Evolutionary conservation across 345 rosid genomes (phyloP).

Genomic region (Brassica carinata): DNA sequence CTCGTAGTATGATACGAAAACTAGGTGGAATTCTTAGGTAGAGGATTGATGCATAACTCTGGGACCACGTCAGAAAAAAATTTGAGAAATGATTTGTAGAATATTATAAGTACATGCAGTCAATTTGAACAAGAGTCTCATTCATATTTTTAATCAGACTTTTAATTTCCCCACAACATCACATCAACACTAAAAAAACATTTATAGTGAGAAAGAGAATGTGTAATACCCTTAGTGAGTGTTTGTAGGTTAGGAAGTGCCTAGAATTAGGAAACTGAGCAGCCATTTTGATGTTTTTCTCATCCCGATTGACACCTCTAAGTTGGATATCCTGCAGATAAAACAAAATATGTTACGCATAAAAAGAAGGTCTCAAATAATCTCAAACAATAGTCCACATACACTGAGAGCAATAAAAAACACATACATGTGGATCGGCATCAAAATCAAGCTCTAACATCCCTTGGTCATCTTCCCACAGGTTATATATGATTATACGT

Average conservation of each 20-base stretch:
- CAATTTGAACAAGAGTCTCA: background rate
- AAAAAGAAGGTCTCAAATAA: background rate
- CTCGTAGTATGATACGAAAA: conserved; percentile 89
- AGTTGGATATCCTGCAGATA: conserved; percentile 89
- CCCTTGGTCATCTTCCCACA: conserved; percentile 97
- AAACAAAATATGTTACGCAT: background rate
- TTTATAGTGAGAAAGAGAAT: conserved; percentile 18
- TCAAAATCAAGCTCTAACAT: conserved; percentile 83
- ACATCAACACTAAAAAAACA: background rate
- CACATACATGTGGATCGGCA: conserved; percentile 64
- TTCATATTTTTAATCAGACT: background rate
- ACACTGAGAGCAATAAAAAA: conserved; percentile 5
- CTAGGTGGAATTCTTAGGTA: conserved; percentile 84
- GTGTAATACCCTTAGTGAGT: conserved; percentile 79
- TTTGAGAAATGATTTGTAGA: background rate
- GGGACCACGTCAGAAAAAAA: conserved; percentile 16
- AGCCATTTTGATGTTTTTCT: conserved; percentile 90
- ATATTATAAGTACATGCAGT: background rate
- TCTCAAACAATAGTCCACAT: conserved; percentile 1
- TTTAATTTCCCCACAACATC: background rate
- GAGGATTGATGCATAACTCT: conserved; percentile 95
- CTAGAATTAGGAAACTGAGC: conserved; percentile 72
- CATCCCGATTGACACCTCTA: conserved; percentile 94
- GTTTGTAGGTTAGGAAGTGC: conserved; percentile 82
- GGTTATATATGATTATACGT: conserved; percentile 77